A percentile compares a stretch with the other conserved stretches of the same genome.
Evolutionary conservation across 768 basidiomycete species (phyloP).

Genomic region (Trametes punicea): DNA sequence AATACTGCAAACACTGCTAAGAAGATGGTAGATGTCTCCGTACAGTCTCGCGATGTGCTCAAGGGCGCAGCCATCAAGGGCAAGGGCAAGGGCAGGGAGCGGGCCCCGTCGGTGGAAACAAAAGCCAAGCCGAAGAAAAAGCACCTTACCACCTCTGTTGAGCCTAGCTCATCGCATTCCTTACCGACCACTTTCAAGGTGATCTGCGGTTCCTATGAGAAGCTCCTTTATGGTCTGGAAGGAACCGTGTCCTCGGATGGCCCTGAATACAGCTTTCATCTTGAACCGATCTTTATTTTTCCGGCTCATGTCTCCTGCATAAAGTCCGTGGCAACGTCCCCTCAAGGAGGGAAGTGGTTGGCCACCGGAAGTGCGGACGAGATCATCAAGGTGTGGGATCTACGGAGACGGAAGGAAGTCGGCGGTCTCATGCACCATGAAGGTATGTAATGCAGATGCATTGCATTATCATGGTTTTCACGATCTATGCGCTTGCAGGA

Average conservation of each 20-base stretch:
- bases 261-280: conserved; percentile 33
- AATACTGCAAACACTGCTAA: neutral
- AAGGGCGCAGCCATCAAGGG: conserved; percentile 11
- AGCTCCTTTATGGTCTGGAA: conserved; percentile 86
- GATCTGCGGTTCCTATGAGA: conserved; percentile 94
- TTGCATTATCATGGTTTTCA: neutral
- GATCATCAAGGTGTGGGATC: conserved; percentile 95
- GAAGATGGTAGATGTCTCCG: neutral
- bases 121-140: conserved; percentile 8
- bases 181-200: conserved; percentile 74
- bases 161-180: conserved; percentile 13
- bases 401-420: conserved; percentile 86
- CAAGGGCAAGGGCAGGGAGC: conserved; percentile 32
- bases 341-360: conserved; percentile 91
- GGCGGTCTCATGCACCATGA: conserved; percentile 94
- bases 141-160: neutral
- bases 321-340: conserved; percentile 85
- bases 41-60: neutral
- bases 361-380: conserved; percentile 96
- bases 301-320: conserved; percentile 95
- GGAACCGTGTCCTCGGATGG: conserved; percentile 46
- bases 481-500: conserved; percentile 45
- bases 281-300: conserved; percentile 91
- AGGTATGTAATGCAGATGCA: conserved; percentile 44
- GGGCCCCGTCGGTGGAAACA: conserved; percentile 19